A percentile compares a stretch with the other conserved stretches of the same genome.
phyloP scores from a whole-genome alignment of 768 basidiomycete genomes.

The Leucocoprinus leucothites region DNA sequence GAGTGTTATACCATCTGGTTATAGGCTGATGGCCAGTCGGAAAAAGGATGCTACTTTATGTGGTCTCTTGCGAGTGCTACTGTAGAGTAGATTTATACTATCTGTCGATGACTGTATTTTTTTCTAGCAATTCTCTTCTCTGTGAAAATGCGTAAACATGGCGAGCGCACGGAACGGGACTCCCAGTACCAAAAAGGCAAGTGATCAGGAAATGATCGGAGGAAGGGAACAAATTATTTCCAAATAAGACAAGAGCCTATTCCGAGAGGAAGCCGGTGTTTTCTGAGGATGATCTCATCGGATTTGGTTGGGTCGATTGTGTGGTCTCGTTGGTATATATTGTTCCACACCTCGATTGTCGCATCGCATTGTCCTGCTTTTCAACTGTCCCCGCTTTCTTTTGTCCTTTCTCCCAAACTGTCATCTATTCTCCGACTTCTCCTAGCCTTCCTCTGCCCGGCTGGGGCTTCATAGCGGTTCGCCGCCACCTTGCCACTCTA shows the following conservation, averaged over 20 bases:
- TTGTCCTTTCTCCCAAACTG: neutral
- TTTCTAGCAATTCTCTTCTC: neutral
- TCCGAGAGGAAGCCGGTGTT: conserved; percentile 1
- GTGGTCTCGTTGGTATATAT: conserved; percentile 6
- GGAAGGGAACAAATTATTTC: neutral
- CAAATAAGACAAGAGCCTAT: conserved; percentile 6
- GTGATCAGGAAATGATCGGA: conserved; percentile 10
- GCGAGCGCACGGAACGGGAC: conserved; percentile 8
- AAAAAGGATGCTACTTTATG: conserved; percentile 78
- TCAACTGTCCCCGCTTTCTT: neutral
- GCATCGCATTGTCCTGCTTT: neutral
- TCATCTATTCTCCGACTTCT: neutral
- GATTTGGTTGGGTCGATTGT: neutral
- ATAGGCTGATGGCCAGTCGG: neutral
- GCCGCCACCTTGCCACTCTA: neutral
- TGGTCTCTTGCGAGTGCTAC: conserved; percentile 61
- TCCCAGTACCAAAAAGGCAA: conserved; percentile 4
- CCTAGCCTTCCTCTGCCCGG: neutral
- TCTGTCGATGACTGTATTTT: neutral
- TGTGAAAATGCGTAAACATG: neutral
- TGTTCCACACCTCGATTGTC: neutral
- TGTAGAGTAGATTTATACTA: neutral
- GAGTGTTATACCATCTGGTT: neutral
- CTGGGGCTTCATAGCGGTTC: neutral
- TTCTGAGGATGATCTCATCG: conserved; percentile 6